Evolutionary conservation across 129 eudicot genomes (phyloP), one percentile per base, ranked within the genome.

Genomic region (Saussurea involucrata): DNA sequence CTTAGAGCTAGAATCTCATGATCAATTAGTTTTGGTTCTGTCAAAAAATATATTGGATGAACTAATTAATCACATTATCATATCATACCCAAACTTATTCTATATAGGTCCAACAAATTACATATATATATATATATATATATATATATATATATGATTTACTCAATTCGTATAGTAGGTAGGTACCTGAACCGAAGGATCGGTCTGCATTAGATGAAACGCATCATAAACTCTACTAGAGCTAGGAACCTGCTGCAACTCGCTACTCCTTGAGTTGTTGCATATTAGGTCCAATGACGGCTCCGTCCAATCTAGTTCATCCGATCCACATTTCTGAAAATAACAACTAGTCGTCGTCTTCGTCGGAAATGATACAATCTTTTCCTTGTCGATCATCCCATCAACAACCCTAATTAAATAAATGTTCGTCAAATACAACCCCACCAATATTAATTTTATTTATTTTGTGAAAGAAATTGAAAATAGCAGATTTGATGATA

Each of bases 131-230:
- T n/a, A n/a, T n/a, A n/a, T n/a, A n/a, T n/a, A n/a, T n/a, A n/a
- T 1, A 12, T 73, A 20, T 34, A 34, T 4, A 24, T 34, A 22
- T 34, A 25, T 29, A 32, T 20, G 10, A 2, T n/a, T 13, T 15
- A 68, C 5, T n/a, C n/a, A n/a, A n/a, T n/a, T n/a, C n/a, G n/a
- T n/a, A n/a, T n/a, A n/a, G n/a, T n/a, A n/a, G n/a, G 6, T 4
- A 40, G 0, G 40, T 22, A 92, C 98, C 97, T 90, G 89, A 82
- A 93, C 91, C 15, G 83, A 74, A 37, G 97, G 90, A 13, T 93
- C 97, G 3, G 84, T 78, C 71, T 80, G 87, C 73, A 93, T 55
- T 29, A 90, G 28, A 81, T 82, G 82, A 68, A 93, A 88, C 44
- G 97, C 97, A 61, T 88, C 97, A 68, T 82, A 73, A 15, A 85